Evolutionary conservation across 1,284 basidiomycete genomes (phyloP), one percentile per base, ranked within the genome.

Genomic region (Ustilago shanxiensis): DNA sequence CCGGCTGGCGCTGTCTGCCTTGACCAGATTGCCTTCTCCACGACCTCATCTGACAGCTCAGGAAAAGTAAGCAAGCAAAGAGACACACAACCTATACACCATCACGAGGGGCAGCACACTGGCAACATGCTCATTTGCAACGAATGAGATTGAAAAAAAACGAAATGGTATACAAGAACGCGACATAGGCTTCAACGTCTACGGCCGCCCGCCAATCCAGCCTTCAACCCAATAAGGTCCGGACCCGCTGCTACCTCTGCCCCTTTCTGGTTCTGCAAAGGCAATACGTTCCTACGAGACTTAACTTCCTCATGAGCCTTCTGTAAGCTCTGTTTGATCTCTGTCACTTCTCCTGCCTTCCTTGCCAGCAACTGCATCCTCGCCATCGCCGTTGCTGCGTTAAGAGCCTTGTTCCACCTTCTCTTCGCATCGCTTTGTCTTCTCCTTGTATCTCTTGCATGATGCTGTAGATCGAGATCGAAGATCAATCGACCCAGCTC

Each of bases 381-480:
- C 4, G 60, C 69, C 33, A 68, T 49, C 1, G 74, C 69, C 6
- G 22, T 28, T 1, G 56, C 57, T 9, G 58, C 66, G 7, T 72
- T 77, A 35, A 68, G 54, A n/a, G 60, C 60, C 49, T 72, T 72
- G 8, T 41, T 20, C 74, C 74, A 77, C 22, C 66, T 66, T 28
- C 24, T 33, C 50, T 57, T 51, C 13, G 50, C 66, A 8, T 50
- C 41, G 20, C 53, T 22, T 13, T 39, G 49, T 13, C 60, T 58
- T 24, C n/a, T 66, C 24, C 52, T 35, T 20, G 52, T 45, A 10
- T 60, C 58, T 20, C 54, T 44, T 9, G 49, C 20, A 14, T 56
- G 55, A 8, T 51, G 62, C n/a, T 66, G 60, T 0, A 77, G 66
- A 39, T 72, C 56, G 33, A 77, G 57, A 35, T 77, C 66, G 44